Percentiles rank a stretch among this genome's conserved stretches.
Evolutionary conservation across 805 yeast genomes (phyloP).

Genomic region (Candida takata): DNA sequence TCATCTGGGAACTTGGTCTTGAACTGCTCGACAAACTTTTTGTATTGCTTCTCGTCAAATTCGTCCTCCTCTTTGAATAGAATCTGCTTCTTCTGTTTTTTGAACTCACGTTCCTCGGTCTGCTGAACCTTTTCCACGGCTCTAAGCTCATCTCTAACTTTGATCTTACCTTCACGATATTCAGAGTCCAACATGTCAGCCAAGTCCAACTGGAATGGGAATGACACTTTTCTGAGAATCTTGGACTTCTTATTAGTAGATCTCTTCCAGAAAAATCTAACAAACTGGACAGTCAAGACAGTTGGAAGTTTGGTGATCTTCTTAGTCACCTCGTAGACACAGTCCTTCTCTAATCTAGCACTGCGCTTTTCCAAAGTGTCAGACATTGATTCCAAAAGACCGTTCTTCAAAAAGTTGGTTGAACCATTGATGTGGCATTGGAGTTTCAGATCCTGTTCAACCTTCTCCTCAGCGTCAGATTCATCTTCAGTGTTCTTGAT

Average conservation of each 20-base stretch:
- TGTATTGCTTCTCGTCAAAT: slow-evolving; percentile 37
- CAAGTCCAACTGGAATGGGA: slow-evolving; percentile 89
- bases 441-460: slow-evolving; percentile 62
- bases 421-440: slow-evolving; percentile 82
- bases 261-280: slow-evolving; percentile 93
- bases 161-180: slow-evolving; percentile 56
- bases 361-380: slow-evolving; percentile 77
- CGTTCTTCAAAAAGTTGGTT: slow-evolving; percentile 86
- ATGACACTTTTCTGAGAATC: slow-evolving; percentile 87
- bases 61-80: slow-evolving; percentile 47
- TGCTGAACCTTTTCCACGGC: slow-evolving; percentile 66
- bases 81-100: slow-evolving; percentile 41
- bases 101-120: slow-evolving; percentile 68
- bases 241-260: slow-evolving; percentile 88
- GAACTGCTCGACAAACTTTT: slow-evolving; percentile 44
- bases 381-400: slow-evolving; percentile 63
- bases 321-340: slow-evolving; percentile 55
- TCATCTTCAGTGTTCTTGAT: slow-evolving; percentile 54
- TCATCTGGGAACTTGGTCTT: slow-evolving; percentile 40
- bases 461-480: slow-evolving; percentile 41
- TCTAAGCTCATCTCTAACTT: slow-evolving; percentile 70
- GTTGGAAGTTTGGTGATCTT: slow-evolving; percentile 76
- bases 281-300: slow-evolving; percentile 83
- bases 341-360: slow-evolving; percentile 59
- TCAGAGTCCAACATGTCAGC: slow-evolving; percentile 81